Conservation (phyloP, 768 basidiomycete genomes). For the Russula brevipes region DNA sequence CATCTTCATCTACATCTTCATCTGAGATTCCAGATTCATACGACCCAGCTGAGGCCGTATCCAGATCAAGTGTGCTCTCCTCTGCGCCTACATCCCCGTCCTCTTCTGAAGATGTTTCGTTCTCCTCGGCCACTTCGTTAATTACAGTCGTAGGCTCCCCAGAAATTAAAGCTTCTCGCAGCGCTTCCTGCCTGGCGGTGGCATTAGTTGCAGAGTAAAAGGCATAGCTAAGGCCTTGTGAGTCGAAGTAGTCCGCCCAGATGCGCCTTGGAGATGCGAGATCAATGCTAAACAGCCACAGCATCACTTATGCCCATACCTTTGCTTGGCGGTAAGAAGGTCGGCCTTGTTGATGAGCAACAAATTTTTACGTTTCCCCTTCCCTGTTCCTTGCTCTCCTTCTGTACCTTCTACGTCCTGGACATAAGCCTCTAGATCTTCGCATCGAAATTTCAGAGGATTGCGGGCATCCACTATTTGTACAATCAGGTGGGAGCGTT, state of each 20-base stretch:
- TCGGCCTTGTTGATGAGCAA: constrained; percentile 96
- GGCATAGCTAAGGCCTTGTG: constrained; percentile 67
- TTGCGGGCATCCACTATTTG: constrained; percentile 97
- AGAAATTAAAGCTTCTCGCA: constrained; percentile 42
- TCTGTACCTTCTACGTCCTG: constrained; percentile 77
- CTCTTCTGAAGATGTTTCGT: constrained; percentile 24
- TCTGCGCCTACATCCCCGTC: constrained; percentile 28
- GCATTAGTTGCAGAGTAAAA: constrained; percentile 94
- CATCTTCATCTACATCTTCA: constrained; percentile 30
- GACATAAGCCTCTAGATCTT: constrained; percentile 85
- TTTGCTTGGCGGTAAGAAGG: constrained; percentile 78
- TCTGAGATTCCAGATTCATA: constrained; percentile 29
- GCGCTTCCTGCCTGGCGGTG: constrained; percentile 72
- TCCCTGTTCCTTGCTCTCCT: constrained; percentile 73
- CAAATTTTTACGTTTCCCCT: constrained; percentile 66
- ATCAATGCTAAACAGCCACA: not conserved
- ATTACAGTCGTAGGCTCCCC: not conserved
- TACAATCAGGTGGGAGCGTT: constrained; percentile 89
- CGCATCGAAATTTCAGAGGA: constrained; percentile 86
- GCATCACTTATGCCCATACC: constrained; percentile 42
- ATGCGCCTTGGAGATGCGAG: constrained; percentile 43
- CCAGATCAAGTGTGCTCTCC: constrained; percentile 30
- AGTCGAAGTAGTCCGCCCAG: constrained; percentile 93
- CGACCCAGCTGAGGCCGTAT: constrained; percentile 29
- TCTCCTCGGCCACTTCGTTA: constrained; percentile 9